Evolutionary conservation across 768 basidiomycete genomes (phyloP).

Genomic region (Boletus coccyginus): DNA sequence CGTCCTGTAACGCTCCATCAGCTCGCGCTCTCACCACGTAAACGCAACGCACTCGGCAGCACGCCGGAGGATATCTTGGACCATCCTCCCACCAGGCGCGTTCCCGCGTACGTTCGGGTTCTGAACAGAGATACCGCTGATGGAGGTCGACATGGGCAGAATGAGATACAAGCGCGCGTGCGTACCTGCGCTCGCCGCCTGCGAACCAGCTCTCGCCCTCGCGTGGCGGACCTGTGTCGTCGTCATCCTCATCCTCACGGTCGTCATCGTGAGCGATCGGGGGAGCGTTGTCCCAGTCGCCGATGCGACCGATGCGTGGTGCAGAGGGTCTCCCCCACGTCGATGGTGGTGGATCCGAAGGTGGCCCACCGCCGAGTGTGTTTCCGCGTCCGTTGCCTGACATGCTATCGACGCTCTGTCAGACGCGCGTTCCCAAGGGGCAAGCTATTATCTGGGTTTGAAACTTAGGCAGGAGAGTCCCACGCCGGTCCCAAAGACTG

Average conservation of each 20-base stretch:
- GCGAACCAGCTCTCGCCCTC: slow-evolving; percentile 78
- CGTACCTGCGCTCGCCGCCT: slow-evolving; percentile 90
- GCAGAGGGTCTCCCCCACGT: slow-evolving; percentile 42
- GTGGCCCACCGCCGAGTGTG: slow-evolving; percentile 45
- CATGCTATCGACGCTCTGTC: slow-evolving; percentile 27
- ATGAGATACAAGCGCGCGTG: neutral
- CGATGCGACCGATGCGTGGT: slow-evolving; percentile 52
- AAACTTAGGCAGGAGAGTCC: no score
- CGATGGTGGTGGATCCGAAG: slow-evolving; percentile 46
- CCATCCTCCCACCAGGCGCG: slow-evolving; percentile 56
- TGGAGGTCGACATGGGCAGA: neutral
- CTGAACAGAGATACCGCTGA: slow-evolving; percentile 84
- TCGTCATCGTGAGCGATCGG: slow-evolving; percentile 28
- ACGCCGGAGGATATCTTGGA: slow-evolving; percentile 70
- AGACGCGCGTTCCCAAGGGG: no score
- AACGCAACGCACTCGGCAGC: slow-evolving; percentile 68
- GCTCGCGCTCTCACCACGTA: neutral
- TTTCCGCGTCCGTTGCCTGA: slow-evolving; percentile 41
- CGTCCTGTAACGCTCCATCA: slow-evolving; percentile 13
- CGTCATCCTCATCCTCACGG: slow-evolving; percentile 42
- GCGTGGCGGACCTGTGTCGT: slow-evolving; percentile 38
- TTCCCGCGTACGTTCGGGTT: slow-evolving; percentile 60
- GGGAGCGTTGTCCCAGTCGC: slow-evolving; percentile 38
- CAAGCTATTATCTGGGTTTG: no score
- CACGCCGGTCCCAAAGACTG: no score